phyloP scores from a whole-genome alignment of 768 basidiomycete genomes.

The Amanita pseudoporphyria region DNA sequence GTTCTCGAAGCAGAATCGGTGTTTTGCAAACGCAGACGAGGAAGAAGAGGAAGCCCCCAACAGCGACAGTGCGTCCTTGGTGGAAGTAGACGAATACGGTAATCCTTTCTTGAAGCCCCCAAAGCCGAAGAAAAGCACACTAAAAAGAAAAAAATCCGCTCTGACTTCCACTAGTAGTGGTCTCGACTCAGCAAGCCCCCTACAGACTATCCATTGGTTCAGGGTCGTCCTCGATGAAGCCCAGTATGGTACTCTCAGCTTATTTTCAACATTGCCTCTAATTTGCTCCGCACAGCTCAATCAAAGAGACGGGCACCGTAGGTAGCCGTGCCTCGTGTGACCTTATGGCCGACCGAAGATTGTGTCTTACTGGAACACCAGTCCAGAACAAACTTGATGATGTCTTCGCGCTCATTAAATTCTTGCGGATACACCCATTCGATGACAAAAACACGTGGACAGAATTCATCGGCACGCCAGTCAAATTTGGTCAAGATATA shows the following conservation, averaged over 20 bases:
- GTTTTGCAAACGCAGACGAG: slow-evolving; percentile 44
- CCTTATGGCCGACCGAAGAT: slow-evolving; percentile 83
- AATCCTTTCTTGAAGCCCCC: slow-evolving; percentile 48
- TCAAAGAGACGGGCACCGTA: slow-evolving; percentile 93
- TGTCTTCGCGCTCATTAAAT: slow-evolving; percentile 94
- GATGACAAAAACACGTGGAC: slow-evolving; percentile 93
- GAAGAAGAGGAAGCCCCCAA: slow-evolving; percentile 64
- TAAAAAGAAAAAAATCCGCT: slow-evolving; percentile 53
- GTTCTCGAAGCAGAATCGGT: slow-evolving; percentile 80
- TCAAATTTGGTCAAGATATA: slow-evolving; percentile 83
- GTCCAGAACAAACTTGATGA: slow-evolving; percentile 99
- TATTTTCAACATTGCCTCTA: not conserved
- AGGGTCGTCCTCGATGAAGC: slow-evolving; percentile 90
- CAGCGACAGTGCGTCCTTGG: slow-evolving; percentile 50
- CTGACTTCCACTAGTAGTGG: slow-evolving; percentile 21
- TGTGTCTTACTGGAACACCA: slow-evolving; percentile 96
- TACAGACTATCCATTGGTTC: slow-evolving; percentile 97
- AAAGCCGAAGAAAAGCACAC: slow-evolving; percentile 59
- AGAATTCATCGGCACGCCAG: slow-evolving; percentile 85
- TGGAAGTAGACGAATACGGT: slow-evolving; percentile 62
- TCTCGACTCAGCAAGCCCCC: slow-evolving; percentile 55
- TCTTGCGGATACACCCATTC: slow-evolving; percentile 83
- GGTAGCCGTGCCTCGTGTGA: slow-evolving; percentile 94
- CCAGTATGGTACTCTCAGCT: slow-evolving; percentile 53
- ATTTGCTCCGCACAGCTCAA: slow-evolving; percentile 51